A percentile compares a stretch with the other conserved stretches of the same genome.
phyloP scores from a whole-genome alignment of 805 yeast species.

The Candida mattraensis region DNA sequence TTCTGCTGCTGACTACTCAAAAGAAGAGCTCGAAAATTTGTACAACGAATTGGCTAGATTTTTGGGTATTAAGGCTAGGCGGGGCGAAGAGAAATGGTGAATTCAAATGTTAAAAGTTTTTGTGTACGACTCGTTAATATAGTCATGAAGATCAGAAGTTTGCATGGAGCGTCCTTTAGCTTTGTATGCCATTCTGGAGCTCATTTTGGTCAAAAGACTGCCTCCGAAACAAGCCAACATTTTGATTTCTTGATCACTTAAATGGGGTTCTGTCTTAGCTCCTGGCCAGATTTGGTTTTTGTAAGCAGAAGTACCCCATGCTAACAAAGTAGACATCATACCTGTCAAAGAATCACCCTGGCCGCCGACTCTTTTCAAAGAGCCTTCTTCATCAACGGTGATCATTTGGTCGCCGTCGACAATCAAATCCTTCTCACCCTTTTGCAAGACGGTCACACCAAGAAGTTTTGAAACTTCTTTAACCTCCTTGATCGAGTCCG shows the following conservation, averaged over 20 bases:
- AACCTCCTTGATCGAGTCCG: constrained; percentile 19
- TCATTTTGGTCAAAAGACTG: constrained; percentile 59
- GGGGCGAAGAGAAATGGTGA: constrained; percentile 50
- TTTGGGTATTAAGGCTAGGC: constrained; percentile 60
- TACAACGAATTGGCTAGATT: constrained; percentile 68
- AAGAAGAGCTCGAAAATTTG: constrained; percentile 52
- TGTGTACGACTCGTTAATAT: constrained; percentile 61
- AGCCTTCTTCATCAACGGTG: constrained; percentile 54
- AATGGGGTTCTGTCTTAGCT: constrained; percentile 33
- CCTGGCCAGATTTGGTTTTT: constrained; percentile 58
- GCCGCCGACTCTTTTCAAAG: constrained; percentile 85
- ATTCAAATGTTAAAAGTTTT: constrained; percentile 18
- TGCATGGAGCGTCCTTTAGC: constrained; percentile 76
- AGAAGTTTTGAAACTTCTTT: constrained; percentile 47
- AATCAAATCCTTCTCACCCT: constrained; percentile 69
- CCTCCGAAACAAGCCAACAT: constrained; percentile 72
- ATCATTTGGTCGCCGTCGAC: constrained; percentile 48
- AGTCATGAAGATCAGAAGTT: constrained; percentile 75
- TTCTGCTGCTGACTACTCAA: constrained; percentile 36
- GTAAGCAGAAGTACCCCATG: constrained; percentile 74
- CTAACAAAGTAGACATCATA: constrained; percentile 73
- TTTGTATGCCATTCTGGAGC: constrained; percentile 64
- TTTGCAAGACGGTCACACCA: constrained; percentile 64
- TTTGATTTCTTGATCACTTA: constrained; percentile 32
- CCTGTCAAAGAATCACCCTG: constrained; percentile 96